Conservation (phyloP, 257 asterid genomes). For the Solanum corneliomulleri region DNA sequence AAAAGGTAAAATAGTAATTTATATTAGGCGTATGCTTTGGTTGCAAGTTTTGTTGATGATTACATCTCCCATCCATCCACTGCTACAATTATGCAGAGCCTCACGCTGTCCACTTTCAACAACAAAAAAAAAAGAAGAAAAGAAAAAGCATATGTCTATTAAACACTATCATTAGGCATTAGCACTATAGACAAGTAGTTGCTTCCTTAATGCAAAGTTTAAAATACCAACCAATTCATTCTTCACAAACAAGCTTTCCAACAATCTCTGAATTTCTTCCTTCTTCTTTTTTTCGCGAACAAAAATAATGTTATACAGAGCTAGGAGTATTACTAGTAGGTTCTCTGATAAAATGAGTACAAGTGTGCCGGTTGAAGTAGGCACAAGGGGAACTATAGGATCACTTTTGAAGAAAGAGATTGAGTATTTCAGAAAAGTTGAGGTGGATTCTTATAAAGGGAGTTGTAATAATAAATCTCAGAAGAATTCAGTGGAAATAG, state of each 20-base stretch:
- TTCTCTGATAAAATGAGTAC: slow-evolving; percentile 23
- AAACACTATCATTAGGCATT: slow-evolving; percentile 1
- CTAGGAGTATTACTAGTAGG: neutral
- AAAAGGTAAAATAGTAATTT: neutral
- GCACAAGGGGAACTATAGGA: slow-evolving; percentile 78
- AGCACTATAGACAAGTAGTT: slow-evolving; percentile 1
- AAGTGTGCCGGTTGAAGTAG: slow-evolving; percentile 34
- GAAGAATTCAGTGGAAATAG: slow-evolving; percentile 16
- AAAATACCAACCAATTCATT: slow-evolving; percentile 6
- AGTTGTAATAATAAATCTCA: neutral
- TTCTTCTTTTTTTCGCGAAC: neutral
- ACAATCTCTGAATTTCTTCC: neutral
- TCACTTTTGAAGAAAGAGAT: slow-evolving; percentile 78
- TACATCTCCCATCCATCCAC: slow-evolving; percentile 7
- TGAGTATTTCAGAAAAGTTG: slow-evolving; percentile 45
- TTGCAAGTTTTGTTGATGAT: slow-evolving; percentile 12
- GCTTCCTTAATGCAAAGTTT: slow-evolving; percentile 10
- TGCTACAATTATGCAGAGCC: slow-evolving; percentile 8
- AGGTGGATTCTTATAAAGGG: neutral
- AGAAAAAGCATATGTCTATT: slow-evolving; percentile 4
- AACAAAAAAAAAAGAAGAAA: neutral
- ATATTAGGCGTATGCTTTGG: slow-evolving; percentile 2
- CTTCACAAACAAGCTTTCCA: neutral
- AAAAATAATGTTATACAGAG: slow-evolving; percentile 6
- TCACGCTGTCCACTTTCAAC: slow-evolving; percentile 15